phyloP scores from a whole-genome alignment of 768 basidiomycete genomes.

The Leccinum rimulosum region DNA sequence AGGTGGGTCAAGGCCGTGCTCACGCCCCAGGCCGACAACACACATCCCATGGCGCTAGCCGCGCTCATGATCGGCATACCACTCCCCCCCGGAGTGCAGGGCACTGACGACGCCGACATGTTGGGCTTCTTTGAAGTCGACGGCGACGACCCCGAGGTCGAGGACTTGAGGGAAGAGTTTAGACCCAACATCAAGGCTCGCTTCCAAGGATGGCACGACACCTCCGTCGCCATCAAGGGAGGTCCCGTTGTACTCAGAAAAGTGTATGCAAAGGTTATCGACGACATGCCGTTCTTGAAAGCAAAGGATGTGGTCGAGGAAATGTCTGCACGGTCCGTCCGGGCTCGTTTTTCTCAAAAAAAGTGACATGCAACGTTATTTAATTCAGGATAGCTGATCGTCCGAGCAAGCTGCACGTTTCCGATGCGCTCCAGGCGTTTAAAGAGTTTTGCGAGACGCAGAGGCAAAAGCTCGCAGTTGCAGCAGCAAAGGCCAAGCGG shows the following conservation, averaged over 20 bases:
- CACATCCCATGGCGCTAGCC: constrained; percentile 59
- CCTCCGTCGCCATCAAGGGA: constrained; percentile 39
- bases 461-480: constrained; percentile 33
- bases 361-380: background rate
- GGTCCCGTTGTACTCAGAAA: constrained; percentile 36
- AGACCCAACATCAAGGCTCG: constrained; percentile 54
- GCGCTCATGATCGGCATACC: constrained; percentile 63
- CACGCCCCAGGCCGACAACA: constrained; percentile 35
- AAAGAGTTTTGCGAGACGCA: constrained; percentile 51
- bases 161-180: constrained; percentile 60
- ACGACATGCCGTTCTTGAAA: constrained; percentile 57
- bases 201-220: constrained; percentile 55
- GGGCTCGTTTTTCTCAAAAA: background rate
- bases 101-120: constrained; percentile 44
- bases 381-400: constrained; percentile 52
- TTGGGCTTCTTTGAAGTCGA: constrained; percentile 52
- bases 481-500: constrained; percentile 17
- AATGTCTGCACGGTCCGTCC: constrained; percentile 51
- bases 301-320: constrained; percentile 52
- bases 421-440: constrained; percentile 50
- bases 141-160: constrained; percentile 51
- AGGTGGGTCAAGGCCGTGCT: constrained; percentile 50
- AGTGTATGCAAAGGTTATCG: constrained; percentile 44
- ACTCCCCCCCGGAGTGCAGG: constrained; percentile 36
- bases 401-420: constrained; percentile 50